Base-by-base conservation (phyloP, 352 stramenopile genomes). In the Globisporangium polare region DNA sequence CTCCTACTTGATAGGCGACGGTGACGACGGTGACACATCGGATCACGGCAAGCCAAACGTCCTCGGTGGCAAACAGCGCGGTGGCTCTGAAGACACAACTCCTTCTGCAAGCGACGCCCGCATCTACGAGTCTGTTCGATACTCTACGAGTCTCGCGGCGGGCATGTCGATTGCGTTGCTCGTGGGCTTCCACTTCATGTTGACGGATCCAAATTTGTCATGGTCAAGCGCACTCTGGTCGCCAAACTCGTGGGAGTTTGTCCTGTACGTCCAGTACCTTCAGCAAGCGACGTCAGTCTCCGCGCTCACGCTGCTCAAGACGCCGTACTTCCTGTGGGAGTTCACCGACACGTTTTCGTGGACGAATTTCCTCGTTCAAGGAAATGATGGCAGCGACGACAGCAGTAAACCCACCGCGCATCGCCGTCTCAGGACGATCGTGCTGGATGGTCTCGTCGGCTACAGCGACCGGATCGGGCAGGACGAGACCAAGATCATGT, bases 291-390 rank as follows among this genome's bases (percentile, higher is more conserved):
- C 53, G 29, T 77, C 69, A 20, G 52, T 85, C 2, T 85, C 76
- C n/a, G 65, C 76, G 7, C 54, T 78, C 42, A 71, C 66, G 27
- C 56, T 79, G 24, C 31, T 65, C 20, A 68, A 75, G 31, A 69
- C 65, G 41, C 77, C 77, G 26, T 67, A 68, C 20, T 74, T 73
- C 20, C 45, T 75, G 6, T 65, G 65, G 47, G 53, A 74, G n/a
- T 80, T 80, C 49, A 67, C 62, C 8, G 77, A 86, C 66, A 60
- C 74, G 2, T 73, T 86, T 29, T 71, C 74, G 26, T 86, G 77
- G 77, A 65, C 63, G 6, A 80, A 70, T 56, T 80, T 83, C 27
- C 46, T 86, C 45, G 50, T 83, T 26, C 72, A 77, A 37, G 47
- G 60, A 15, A 68, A 45, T 15, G 41, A 33, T 46, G 18, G 33